A percentile compares a stretch with the other conserved stretches of the same genome.
Evolutionary conservation across 192 early-diverging fungal species (phyloP).

Genomic region (Coemansia sp.): DNA sequence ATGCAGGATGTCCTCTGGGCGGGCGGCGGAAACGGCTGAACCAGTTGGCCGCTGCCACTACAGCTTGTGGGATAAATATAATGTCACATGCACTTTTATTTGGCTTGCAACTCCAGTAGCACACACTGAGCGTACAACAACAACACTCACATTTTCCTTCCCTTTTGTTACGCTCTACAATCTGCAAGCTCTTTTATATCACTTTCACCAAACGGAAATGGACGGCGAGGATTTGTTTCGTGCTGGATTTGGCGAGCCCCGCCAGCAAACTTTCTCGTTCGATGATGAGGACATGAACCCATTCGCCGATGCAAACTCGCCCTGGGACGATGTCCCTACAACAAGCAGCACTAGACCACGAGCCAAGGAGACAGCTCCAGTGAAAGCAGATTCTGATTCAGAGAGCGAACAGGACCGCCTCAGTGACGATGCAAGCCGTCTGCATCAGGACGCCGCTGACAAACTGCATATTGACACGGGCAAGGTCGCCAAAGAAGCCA

Average conservation of each 20-base stretch:
- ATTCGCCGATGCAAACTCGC: constrained; percentile 33
- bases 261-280: constrained; percentile 36
- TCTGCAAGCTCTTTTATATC: background rate
- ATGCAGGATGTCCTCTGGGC: background rate
- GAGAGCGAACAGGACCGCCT: constrained; percentile 1
- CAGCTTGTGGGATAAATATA: background rate
- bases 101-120: background rate
- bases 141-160: background rate
- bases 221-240: constrained; percentile 44
- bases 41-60: background rate
- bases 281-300: constrained; percentile 51
- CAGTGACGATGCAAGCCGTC: constrained; percentile 7
- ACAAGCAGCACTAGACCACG: background rate
- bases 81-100: background rate
- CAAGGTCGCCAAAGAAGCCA: constrained; percentile 1
- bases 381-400: background rate
- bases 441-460: constrained; percentile 10
- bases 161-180: background rate
- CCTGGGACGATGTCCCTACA: constrained; percentile 23
- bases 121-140: background rate
- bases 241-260: constrained; percentile 29
- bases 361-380: background rate
- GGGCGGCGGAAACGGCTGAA: background rate
- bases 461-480: constrained; percentile 10
- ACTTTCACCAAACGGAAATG: constrained; percentile 4